These are phyloP conservation scores for Chalciporus sp. DNA, from an alignment of 1,284 basidiomycete genomes.

Conservation along the genomic window DNA sequence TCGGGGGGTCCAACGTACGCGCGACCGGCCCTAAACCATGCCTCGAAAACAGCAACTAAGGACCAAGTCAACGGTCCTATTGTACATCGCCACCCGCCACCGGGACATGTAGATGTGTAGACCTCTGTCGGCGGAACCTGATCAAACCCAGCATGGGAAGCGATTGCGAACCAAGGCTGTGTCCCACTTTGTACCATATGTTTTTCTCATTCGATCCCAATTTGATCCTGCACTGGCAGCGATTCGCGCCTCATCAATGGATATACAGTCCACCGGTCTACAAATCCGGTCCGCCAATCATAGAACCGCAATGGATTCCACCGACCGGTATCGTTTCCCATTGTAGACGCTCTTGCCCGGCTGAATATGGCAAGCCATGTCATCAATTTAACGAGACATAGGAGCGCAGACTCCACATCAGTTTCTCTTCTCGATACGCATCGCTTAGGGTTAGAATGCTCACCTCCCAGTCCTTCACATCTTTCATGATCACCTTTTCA, in stretches of 20 bases:
- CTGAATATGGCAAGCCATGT: conserved; percentile 40
- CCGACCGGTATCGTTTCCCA: conserved; percentile 76
- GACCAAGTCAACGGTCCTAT: conserved; percentile 23
- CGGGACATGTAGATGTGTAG: conserved; percentile 31
- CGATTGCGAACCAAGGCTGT: conserved; percentile 21
- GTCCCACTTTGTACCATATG: conserved; percentile 17
- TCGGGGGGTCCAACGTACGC: conserved; percentile 1
- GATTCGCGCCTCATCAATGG: conserved; percentile 7
- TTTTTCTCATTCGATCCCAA: conserved; percentile 9
- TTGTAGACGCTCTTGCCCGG: conserved; percentile 86
- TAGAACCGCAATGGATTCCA: conserved; percentile 61
- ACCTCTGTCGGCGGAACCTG: conserved; percentile 12
- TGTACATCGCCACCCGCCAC: conserved; percentile 39
- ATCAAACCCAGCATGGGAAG: conserved; percentile 9
- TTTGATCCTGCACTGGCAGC: conserved; percentile 10
- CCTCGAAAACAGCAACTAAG: conserved; percentile 5
- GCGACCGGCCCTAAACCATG: conserved; percentile 24
- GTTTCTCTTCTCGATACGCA: conserved; percentile 29
- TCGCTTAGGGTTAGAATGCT: conserved; percentile 38
- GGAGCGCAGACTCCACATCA: conserved; percentile 18
- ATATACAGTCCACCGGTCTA: conserved; percentile 1
- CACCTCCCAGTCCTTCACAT: conserved; percentile 94
- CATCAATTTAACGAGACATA: conserved; percentile 7
- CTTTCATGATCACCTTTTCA: conserved; percentile 95
- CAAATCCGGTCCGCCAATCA: conserved; percentile 40